phyloP scores from a whole-genome alignment of 495 filamentous ascomycete genomes.

The Aspergillus affinis region DNA sequence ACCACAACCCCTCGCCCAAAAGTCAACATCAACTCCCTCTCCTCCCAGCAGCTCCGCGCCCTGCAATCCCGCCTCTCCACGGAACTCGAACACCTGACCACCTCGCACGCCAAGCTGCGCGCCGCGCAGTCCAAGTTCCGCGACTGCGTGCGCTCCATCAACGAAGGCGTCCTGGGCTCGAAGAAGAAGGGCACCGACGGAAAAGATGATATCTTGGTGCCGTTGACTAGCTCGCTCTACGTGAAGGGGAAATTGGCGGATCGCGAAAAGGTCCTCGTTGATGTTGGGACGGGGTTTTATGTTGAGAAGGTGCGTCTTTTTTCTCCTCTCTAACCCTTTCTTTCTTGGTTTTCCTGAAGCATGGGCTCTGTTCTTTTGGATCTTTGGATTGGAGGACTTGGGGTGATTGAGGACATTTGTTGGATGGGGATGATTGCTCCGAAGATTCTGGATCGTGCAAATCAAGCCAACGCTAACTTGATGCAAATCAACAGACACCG shows the following conservation, averaged over 20 bases:
- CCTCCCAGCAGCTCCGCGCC: conserved; percentile 54
- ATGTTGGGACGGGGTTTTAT: conserved; percentile 95
- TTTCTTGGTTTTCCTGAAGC: conserved; percentile 4
- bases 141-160: conserved; percentile 78
- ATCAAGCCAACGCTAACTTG: not conserved
- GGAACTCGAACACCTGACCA: conserved; percentile 89
- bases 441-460: too few species aligned
- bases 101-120: conserved; percentile 83
- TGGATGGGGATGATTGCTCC: not conserved
- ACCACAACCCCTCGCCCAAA: not conserved
- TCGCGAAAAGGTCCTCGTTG: conserved; percentile 81
- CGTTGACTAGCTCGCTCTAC: conserved; percentile 89
- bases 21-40: conserved; percentile 66
- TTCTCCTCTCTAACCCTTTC: not conserved
- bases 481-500: conserved; percentile 45
- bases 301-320: conserved; percentile 76
- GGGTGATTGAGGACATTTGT: not conserved
- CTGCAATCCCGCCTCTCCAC: conserved; percentile 95
- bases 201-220: conserved; percentile 70
- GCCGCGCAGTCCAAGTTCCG: conserved; percentile 87
- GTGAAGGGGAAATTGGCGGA: conserved; percentile 79
- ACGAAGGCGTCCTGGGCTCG: conserved; percentile 52
- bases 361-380: not conserved
- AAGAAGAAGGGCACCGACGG: conserved; percentile 39
- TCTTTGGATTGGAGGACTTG: too few species aligned